Evolutionary conservation across 75 land plant species (phyloP).

Genomic region (Chamaecyparis obtusa): DNA sequence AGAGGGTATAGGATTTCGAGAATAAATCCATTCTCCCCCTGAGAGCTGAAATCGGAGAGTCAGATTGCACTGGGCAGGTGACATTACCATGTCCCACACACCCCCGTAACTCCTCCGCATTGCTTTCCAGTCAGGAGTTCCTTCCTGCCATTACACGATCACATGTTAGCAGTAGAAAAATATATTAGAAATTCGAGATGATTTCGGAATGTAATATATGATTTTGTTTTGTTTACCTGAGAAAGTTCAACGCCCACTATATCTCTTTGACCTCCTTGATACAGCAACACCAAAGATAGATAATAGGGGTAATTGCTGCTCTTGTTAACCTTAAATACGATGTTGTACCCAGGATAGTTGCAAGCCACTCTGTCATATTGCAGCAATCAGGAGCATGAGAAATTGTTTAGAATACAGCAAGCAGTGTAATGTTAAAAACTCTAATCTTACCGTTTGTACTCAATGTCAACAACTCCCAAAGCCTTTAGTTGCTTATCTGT

Average conservation of each 20-base stretch:
- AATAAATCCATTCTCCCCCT: not conserved
- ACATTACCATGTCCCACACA: not conserved
- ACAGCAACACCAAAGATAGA: constrained; percentile 32
- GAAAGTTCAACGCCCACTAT: constrained; percentile 26
- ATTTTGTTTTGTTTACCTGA: constrained; percentile 17
- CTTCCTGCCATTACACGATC: not conserved
- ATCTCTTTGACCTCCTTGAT: constrained; percentile 30
- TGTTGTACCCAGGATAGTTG: constrained; percentile 20
- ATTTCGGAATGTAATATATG: too few relatives aligned
- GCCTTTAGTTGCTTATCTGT: constrained; percentile 25
- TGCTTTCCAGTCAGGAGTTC: not conserved
- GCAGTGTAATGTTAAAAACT: too few relatives aligned
- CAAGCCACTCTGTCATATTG: constrained; percentile 24
- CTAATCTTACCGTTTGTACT: constrained; percentile 19
- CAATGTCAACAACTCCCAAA: constrained; percentile 48
- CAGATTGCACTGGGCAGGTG: not conserved
- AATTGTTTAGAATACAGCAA: not conserved
- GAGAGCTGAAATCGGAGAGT: not conserved
- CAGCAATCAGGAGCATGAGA: too few relatives aligned
- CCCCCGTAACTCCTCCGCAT: not conserved
- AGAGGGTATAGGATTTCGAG: not conserved
- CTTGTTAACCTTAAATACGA: constrained; percentile 32
- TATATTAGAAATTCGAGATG: too few relatives aligned
- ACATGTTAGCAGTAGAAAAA: too few relatives aligned
- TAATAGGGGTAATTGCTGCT: constrained; percentile 36